These are phyloP conservation scores for Boletus smithii DNA, from an alignment of 1,284 basidiomycete species.

Conservation along the genomic window DNA sequence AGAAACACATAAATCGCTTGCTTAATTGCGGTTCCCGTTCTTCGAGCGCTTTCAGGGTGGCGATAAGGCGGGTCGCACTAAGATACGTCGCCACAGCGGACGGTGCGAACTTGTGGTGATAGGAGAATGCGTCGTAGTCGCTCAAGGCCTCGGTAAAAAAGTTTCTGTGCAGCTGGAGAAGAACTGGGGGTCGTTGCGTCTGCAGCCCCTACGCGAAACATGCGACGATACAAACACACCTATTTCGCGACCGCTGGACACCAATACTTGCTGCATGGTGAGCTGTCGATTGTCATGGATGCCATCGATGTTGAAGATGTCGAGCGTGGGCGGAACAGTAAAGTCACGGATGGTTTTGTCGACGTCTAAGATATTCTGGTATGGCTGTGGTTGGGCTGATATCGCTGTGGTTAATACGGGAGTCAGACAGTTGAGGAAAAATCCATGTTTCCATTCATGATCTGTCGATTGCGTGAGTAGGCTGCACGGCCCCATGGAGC, in stretches of 20 bases:
- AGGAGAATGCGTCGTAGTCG: conserved; percentile 54
- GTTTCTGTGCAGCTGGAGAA: conserved; percentile 71
- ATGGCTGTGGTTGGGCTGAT: conserved; percentile 54
- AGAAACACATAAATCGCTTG: conserved; percentile 70
- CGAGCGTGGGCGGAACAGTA: conserved; percentile 53
- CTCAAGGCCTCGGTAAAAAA: conserved; percentile 71
- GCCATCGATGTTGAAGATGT: conserved; percentile 43
- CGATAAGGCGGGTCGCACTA: conserved; percentile 60
- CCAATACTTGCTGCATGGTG: conserved; percentile 67
- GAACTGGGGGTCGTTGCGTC: conserved; percentile 40
- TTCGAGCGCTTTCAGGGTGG: conserved; percentile 57
- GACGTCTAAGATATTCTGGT: conserved; percentile 53
- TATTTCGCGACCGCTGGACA: conserved; percentile 64
- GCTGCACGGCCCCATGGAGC: conserved; percentile 2
- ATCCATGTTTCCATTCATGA: conserved; percentile 71
- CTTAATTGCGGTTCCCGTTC: conserved; percentile 60
- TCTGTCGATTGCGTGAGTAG: conserved; percentile 40
- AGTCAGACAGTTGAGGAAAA: conserved; percentile 61
- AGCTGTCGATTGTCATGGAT: conserved; percentile 46
- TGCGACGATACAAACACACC: conserved; percentile 40
- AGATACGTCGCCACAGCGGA: conserved; percentile 72
- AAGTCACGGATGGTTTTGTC: conserved; percentile 62
- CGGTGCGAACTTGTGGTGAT: conserved; percentile 63
- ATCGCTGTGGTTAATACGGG: conserved; percentile 66
- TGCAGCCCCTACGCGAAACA: conserved; percentile 3